phyloP scores from a whole-genome alignment of 2,329 filamentous ascomycete genomes.

The Colletotrichum australisinense region DNA sequence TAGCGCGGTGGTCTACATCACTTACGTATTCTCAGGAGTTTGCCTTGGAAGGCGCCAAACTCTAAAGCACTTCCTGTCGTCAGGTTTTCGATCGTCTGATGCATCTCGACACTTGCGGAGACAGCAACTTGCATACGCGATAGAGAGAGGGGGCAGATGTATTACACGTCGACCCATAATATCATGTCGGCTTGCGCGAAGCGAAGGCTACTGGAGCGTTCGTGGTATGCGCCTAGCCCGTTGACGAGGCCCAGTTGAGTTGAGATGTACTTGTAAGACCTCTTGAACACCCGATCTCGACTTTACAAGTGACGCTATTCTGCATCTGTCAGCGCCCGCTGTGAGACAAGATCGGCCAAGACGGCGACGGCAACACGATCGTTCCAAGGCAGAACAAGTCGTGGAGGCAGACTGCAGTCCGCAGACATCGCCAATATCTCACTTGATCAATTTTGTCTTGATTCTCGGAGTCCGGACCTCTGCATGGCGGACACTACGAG shows the following conservation, averaged over 20 bases:
- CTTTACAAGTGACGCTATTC: not conserved
- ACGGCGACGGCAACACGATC: constrained; percentile 17
- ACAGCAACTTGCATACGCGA: not conserved
- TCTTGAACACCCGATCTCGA: constrained; percentile 9
- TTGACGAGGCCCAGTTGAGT: not conserved
- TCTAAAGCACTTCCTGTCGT: constrained; percentile 14
- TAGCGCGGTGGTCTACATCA: constrained; percentile 17
- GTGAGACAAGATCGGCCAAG: constrained; percentile 23
- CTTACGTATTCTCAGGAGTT: constrained; percentile 25
- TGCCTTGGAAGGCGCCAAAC: constrained; percentile 35
- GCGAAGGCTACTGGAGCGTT: not conserved
- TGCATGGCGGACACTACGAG: not conserved
- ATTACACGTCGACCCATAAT: not conserved
- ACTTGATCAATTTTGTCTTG: not conserved
- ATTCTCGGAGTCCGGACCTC: constrained; percentile 2
- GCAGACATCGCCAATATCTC: not conserved
- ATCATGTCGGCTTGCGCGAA: not conserved
- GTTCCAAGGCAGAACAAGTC: constrained; percentile 13
- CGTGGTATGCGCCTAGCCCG: not conserved
- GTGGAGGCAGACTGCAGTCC: constrained; percentile 13
- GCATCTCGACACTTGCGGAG: constrained; percentile 1
- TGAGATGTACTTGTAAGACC: constrained; percentile 1
- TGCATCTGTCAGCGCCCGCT: constrained; percentile 2
- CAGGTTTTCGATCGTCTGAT: constrained; percentile 15
- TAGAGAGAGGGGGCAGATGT: not conserved